phyloP scores from a whole-genome alignment of 2,329 filamentous ascomycete species.

The Whalleya microplaca region DNA sequence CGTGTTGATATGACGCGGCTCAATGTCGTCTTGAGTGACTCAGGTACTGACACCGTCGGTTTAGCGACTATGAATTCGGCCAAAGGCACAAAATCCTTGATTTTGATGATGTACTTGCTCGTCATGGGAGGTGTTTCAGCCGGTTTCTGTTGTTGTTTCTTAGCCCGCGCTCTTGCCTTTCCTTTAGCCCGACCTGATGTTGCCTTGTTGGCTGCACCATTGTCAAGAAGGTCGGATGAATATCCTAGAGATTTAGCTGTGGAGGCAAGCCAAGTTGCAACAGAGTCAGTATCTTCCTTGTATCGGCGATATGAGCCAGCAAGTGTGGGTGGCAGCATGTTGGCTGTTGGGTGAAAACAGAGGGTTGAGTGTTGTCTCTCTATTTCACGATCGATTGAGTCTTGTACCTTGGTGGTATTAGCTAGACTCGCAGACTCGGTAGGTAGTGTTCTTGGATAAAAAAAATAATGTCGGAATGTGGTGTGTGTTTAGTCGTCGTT shows the following conservation, averaged over 20 bases:
- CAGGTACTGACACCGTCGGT: conserved; percentile 34
- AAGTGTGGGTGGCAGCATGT: conserved; percentile 23
- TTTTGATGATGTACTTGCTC: conserved; percentile 39
- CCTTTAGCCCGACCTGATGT: conserved; percentile 30
- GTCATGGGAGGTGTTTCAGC: not conserved
- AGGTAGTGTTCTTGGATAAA: too few species aligned
- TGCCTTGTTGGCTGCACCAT: not conserved
- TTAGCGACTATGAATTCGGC: conserved; percentile 42
- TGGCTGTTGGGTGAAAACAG: not conserved
- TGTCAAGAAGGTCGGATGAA: conserved; percentile 21
- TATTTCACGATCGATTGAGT: not conserved
- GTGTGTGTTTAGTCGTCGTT: too few species aligned
- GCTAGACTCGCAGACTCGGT: too few species aligned
- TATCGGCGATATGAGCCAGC: conserved; percentile 43
- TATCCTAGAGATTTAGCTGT: conserved; percentile 44
- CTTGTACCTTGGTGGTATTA: too few species aligned
- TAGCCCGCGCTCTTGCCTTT: conserved; percentile 34
- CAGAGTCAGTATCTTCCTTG: conserved; percentile 45
- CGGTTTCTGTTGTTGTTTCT: conserved; percentile 2
- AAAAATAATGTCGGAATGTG: too few species aligned
- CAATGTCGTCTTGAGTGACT: conserved; percentile 37
- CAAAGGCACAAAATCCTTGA: conserved; percentile 43
- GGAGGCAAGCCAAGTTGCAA: conserved; percentile 47
- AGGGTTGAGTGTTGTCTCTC: not conserved
- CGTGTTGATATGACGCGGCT: conserved; percentile 43